Evolutionary conservation across 345 rosid species (phyloP).

Genomic region (Microthlaspi erraticum): DNA sequence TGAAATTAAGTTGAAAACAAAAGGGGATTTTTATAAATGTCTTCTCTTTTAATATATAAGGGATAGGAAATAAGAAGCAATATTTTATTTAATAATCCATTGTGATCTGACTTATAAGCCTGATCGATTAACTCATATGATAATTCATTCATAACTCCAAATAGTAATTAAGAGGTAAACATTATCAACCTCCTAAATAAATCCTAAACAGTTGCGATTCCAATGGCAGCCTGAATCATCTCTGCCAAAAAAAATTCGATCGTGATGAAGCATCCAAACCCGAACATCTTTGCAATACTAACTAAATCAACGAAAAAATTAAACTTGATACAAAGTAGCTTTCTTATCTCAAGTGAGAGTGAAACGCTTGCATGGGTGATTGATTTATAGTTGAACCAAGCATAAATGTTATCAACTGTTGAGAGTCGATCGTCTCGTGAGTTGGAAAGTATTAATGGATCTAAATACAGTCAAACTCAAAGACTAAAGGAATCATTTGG

Average conservation of each 20-base stretch:
- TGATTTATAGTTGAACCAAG: conserved; percentile 22
- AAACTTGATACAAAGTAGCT: neutral
- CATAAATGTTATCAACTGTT: conserved; percentile 11
- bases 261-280: neutral
- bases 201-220: neutral
- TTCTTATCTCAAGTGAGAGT: neutral
- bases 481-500: neutral
- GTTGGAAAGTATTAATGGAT: conserved; percentile 11
- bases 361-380: conserved; percentile 7
- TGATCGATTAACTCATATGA: neutral
- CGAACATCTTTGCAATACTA: neutral
- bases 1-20: too few species aligned
- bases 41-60: too few species aligned
- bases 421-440: conserved; percentile 18
- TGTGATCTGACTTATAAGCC: conserved; percentile 5
- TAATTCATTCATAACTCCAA: conserved; percentile 12
- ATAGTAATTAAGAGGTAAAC: neutral
- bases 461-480: neutral
- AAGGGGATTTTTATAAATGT: too few species aligned
- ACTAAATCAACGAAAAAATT: neutral
- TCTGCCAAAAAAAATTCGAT: neutral
- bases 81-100: conserved; percentile 19
- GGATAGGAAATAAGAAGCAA: neutral
- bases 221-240: neutral
- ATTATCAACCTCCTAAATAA: neutral